Percentiles rank a stretch among this genome's conserved stretches.
Conservation (phyloP, 306 rosid genomes). For the Rosa lucieae region DNA sequence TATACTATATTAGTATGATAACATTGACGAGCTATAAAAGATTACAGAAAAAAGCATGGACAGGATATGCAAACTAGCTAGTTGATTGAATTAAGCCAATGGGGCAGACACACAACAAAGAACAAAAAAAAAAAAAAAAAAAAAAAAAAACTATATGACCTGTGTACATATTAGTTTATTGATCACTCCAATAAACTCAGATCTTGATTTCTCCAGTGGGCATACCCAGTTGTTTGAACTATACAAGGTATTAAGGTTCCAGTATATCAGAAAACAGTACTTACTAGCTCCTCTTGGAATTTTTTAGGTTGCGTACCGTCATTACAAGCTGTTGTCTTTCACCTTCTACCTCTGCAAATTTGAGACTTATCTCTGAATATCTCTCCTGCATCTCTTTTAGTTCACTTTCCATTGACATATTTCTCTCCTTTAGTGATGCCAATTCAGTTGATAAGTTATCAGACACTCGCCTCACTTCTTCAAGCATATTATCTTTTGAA, state of each 20-base stretch:
- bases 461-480: constrained; percentile 25
- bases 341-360: constrained; percentile 96
- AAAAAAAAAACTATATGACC: constrained; percentile 27
- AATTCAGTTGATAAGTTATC: constrained; percentile 44
- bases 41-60: constrained; percentile 26
- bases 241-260: constrained; percentile 41
- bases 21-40: constrained; percentile 24
- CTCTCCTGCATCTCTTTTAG: constrained; percentile 98
- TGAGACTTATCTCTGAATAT: constrained; percentile 96
- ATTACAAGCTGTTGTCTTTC: constrained; percentile 96
- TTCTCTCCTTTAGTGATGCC: constrained; percentile 57
- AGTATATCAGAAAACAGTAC: constrained; percentile 22
- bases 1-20: not conserved
- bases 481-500: constrained; percentile 23
- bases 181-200: constrained; percentile 32
- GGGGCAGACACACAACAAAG: constrained; percentile 33
- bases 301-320: constrained; percentile 77
- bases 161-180: constrained; percentile 57
- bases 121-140: not conserved
- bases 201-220: constrained; percentile 27
- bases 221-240: constrained; percentile 40
- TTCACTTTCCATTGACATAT: constrained; percentile 78
- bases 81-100: constrained; percentile 29
- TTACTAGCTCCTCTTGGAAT: constrained; percentile 47
- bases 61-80: constrained; percentile 20